phyloP scores from a whole-genome alignment of 768 basidiomycete genomes.

The Cystofilobasidium ferigula region DNA sequence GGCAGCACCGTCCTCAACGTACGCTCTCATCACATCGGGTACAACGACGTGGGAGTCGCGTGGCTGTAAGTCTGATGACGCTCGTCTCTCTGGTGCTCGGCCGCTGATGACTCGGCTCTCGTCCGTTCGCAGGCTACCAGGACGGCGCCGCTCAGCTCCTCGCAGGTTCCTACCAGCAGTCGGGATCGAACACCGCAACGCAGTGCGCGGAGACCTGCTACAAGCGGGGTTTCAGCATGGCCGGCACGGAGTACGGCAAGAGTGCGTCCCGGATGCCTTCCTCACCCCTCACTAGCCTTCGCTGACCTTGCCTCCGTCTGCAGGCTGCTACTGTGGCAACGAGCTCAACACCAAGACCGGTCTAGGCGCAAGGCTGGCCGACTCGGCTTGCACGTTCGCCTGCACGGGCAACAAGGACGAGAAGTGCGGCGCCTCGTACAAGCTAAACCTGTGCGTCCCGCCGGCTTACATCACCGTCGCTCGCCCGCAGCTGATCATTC shows the following conservation, averaged over 20 bases:
- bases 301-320: neutral
- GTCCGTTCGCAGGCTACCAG: neutral
- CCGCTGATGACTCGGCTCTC: neutral
- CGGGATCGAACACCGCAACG: neutral
- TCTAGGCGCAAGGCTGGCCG: neutral
- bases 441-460: too few relatives aligned
- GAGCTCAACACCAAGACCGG: neutral
- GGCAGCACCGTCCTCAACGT: neutral
- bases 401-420: conserved; percentile 17
- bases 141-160: neutral
- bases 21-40: neutral
- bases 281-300: too few relatives aligned
- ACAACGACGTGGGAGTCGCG: conserved; percentile 32
- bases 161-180: neutral
- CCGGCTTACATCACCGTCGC: too few relatives aligned
- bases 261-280: too few relatives aligned
- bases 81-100: neutral
- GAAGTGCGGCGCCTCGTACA: too few relatives aligned
- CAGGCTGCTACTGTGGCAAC: neutral
- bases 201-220: neutral
- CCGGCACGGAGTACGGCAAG: neutral
- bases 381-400: neutral
- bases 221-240: neutral
- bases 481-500: too few relatives aligned
- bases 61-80: conserved; percentile 25